Conservation (phyloP, 164 flowering plant genomes). For the Tinospora cordifolia region DNA sequence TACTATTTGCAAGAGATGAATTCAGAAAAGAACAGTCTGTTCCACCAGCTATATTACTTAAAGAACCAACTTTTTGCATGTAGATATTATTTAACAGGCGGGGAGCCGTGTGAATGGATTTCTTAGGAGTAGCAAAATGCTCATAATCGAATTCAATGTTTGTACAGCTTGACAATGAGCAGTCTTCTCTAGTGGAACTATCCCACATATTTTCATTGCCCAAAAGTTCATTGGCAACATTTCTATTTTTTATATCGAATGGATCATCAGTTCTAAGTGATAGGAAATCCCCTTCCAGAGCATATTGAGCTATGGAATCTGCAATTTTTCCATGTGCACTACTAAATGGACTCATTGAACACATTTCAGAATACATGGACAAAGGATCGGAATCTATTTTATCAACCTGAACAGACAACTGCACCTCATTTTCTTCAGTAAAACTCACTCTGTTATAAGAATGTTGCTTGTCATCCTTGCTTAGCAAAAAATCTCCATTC, state of each 20-base stretch:
- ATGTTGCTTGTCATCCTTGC: slow-evolving; percentile 18
- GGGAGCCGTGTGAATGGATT: slow-evolving; percentile 11
- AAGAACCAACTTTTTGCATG: slow-evolving; percentile 14
- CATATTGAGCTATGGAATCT: slow-evolving; percentile 13
- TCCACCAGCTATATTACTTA: slow-evolving; percentile 18
- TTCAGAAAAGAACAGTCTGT: slow-evolving; percentile 22
- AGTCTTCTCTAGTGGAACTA: slow-evolving; percentile 18
- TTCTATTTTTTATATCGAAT: slow-evolving; percentile 19
- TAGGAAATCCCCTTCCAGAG: slow-evolving; percentile 16
- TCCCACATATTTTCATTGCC: slow-evolving; percentile 17
- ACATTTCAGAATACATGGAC: slow-evolving; percentile 19
- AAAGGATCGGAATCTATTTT: slow-evolving; percentile 14
- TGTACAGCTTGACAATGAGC: slow-evolving; percentile 17
- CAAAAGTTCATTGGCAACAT: slow-evolving; percentile 16
- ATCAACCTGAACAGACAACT: slow-evolving; percentile 10
- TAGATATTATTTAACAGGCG: slow-evolving; percentile 11
- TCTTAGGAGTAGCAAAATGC: slow-evolving; percentile 14
- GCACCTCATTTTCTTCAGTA: slow-evolving; percentile 19
- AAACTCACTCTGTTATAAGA: slow-evolving; percentile 13
- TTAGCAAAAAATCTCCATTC: slow-evolving; percentile 20
- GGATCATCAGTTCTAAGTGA: slow-evolving; percentile 12
- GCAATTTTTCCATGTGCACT: slow-evolving; percentile 17
- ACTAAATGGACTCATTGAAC: slow-evolving; percentile 14
- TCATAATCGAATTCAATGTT: slow-evolving; percentile 14
- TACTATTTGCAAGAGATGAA: slow-evolving; percentile 2